Conservation (phyloP, 192 early-diverging fungal genomes). For the Gamsiella multidivaricata region DNA sequence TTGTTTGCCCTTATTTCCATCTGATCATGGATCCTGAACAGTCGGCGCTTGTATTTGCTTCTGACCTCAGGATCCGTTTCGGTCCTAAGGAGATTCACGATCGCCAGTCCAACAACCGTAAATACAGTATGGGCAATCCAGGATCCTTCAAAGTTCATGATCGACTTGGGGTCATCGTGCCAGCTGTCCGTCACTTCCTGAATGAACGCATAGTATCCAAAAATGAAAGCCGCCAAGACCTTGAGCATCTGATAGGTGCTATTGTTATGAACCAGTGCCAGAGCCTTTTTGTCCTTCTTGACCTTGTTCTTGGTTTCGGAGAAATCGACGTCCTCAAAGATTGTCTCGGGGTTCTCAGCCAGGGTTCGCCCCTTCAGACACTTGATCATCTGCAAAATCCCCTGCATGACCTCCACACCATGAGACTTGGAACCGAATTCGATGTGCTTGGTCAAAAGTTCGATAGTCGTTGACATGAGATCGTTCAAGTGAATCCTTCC, state of each 20-base stretch:
- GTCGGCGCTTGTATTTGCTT: neutral
- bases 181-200: slow-evolving; percentile 31
- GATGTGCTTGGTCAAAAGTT: slow-evolving; percentile 34
- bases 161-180: slow-evolving; percentile 50
- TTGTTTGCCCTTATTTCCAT: slow-evolving; percentile 30
- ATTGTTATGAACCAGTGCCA: slow-evolving; percentile 38
- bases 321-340: slow-evolving; percentile 43
- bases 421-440: slow-evolving; percentile 51
- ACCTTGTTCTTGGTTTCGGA: slow-evolving; percentile 21
- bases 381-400: slow-evolving; percentile 45
- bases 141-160: slow-evolving; percentile 50
- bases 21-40: slow-evolving; percentile 12
- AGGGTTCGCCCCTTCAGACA: slow-evolving; percentile 38
- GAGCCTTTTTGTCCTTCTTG: neutral
- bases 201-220: slow-evolving; percentile 33
- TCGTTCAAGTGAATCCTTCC: slow-evolving; percentile 40
- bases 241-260: slow-evolving; percentile 49
- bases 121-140: slow-evolving; percentile 42
- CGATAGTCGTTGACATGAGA: slow-evolving; percentile 33
- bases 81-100: slow-evolving; percentile 23
- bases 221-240: slow-evolving; percentile 31
- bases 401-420: slow-evolving; percentile 52
- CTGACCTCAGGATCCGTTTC: slow-evolving; percentile 19
- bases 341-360: slow-evolving; percentile 31
- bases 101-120: slow-evolving; percentile 19